These are phyloP conservation scores for Pachysandra terminalis DNA, from an alignment of 164 flowering plant species.

Conservation along the genomic window DNA sequence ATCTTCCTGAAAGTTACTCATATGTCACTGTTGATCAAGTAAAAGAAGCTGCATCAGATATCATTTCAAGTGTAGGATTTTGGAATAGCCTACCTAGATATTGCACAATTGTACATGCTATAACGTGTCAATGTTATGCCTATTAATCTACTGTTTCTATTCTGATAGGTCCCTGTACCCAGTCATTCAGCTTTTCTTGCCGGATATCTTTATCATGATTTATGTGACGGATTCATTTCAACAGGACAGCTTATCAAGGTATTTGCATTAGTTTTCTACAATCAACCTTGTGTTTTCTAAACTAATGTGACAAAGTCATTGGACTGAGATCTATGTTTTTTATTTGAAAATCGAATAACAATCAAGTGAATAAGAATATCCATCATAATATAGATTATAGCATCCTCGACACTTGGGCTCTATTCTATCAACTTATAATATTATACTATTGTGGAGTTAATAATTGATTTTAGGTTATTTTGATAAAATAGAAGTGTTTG, in stretches of 20 bases:
- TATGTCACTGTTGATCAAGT: conserved; percentile 18
- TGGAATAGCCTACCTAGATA: neutral
- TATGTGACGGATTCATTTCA: conserved; percentile 53
- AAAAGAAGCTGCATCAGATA: conserved; percentile 44
- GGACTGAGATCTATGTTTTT: neutral
- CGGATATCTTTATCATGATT: conserved; percentile 70
- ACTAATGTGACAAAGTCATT: neutral
- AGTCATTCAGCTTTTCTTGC: conserved; percentile 51
- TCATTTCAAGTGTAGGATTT: conserved; percentile 58
- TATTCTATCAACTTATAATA: neutral
- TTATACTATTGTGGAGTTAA: neutral
- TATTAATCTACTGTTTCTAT: neutral
- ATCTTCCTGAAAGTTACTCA: conserved; percentile 17
- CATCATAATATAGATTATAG: neutral
- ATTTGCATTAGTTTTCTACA: neutral
- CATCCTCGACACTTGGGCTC: neutral
- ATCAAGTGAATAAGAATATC: neutral
- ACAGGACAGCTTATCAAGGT: conserved; percentile 71
- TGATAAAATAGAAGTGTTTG: neutral
- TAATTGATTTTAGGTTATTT: neutral
- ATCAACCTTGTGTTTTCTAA: neutral
- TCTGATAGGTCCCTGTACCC: conserved; percentile 43
- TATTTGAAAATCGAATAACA: neutral
- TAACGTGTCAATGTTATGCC: neutral
- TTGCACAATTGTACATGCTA: neutral